Evolutionary conservation across 345 rosid genomes (phyloP).

Genomic region (Aegle marmelos): DNA sequence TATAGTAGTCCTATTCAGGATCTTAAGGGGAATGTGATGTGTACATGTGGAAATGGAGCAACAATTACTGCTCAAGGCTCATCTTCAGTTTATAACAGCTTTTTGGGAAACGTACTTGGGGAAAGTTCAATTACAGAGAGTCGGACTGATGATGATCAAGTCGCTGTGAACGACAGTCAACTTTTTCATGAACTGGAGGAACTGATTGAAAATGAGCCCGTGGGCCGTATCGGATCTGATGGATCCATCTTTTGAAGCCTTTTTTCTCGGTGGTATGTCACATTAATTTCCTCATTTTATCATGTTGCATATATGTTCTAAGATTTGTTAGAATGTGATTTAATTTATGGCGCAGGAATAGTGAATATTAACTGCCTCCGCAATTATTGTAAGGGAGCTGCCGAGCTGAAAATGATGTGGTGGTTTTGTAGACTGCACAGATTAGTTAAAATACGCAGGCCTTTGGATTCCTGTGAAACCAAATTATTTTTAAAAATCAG

Average conservation of each 20-base stretch:
- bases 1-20: constrained; percentile 13
- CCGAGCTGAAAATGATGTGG: background rate
- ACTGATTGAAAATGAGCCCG: constrained; percentile 30
- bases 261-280: background rate
- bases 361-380: no score
- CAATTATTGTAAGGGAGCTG: no score
- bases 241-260: constrained; percentile 15
- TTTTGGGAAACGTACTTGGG: constrained; percentile 18
- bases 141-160: constrained; percentile 20
- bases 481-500: no score
- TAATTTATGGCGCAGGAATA: background rate
- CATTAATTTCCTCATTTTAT: background rate
- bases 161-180: constrained; percentile 25
- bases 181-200: constrained; percentile 34
- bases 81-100: constrained; percentile 19
- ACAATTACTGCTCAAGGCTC: constrained; percentile 9
- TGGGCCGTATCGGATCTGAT: constrained; percentile 29
- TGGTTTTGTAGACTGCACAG: no score
- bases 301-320: background rate
- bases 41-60: background rate
- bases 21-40: constrained; percentile 14
- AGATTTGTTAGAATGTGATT: background rate
- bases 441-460: no score
- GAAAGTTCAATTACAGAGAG: constrained; percentile 6
- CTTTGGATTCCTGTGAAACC: background rate